Base-by-base conservation (phyloP, 169 alveolate genomes). In the Cryptosporidium viatorum region DNA sequence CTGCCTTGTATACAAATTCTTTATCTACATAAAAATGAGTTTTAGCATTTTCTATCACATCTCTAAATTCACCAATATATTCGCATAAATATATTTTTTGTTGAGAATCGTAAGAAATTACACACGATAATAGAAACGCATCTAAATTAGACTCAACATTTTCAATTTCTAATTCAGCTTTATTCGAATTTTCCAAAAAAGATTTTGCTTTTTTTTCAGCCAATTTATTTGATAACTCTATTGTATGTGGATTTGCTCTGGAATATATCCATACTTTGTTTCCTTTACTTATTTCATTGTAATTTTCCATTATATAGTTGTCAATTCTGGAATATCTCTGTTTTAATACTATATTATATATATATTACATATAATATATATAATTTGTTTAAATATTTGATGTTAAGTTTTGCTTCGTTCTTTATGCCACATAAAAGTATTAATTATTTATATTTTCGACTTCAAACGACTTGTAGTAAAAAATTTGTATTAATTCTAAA, bases 261-360 rank as follows among this genome's bases (percentile, higher is more conserved):
- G 86, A 73, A 55, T 73, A 55, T 59, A 73, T 59, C 86, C 86
- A 73, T 55, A 73, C 86, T 33, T 73, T 55, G 12, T 43, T 73
- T n/a, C 71, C 86, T 31, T 55, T 52, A 23, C 35, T 37, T 37
- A 73, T 51, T 29, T 31, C 69, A 73, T 50, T 55, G 21, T 12
- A 39, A 37, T 51, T n/a, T 37, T 73, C 70, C 86, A 73, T 73
- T 18, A 59, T 73, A 52, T 37, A 73, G 31, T 35, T 55, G 8
- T 52, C 12, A 41, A 41, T 65, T 33, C 18, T 65, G 51, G 71
- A 65, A 35, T 65, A 21, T 33, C 35, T 70, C 58, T 45, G 2
- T 5, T 7, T 8, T 65, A 48, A 12, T 48, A 48, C 55, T 48
- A 48, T 45, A 18, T 65, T 31, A 9, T 12, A 65, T 29, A 65